phyloP scores from a whole-genome alignment of 2,329 filamentous ascomycete species.

The Hymenoscyphus scutula region DNA sequence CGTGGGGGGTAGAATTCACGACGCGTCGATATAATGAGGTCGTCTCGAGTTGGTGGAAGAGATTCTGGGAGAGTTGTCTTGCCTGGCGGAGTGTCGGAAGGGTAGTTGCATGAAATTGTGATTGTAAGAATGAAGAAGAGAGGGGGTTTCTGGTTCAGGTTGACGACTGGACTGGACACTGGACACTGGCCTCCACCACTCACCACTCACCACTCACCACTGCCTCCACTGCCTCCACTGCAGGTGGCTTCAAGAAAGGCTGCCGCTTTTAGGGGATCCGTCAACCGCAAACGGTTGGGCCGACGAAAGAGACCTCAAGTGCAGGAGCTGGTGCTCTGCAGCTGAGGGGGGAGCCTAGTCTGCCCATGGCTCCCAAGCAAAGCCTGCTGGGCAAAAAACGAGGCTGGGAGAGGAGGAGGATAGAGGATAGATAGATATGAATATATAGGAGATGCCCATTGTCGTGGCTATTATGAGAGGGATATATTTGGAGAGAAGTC shows the following conservation, averaged over 20 bases:
- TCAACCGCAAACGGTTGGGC: too few relatives aligned
- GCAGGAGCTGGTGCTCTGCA: too few relatives aligned
- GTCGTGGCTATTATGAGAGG: neutral
- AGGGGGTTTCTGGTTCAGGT: slow-evolving; percentile 11
- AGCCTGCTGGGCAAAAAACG: neutral
- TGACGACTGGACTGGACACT: slow-evolving; percentile 1
- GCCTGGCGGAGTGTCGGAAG: neutral
- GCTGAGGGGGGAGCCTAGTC: too few relatives aligned
- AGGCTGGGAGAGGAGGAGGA: neutral
- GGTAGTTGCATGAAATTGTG: slow-evolving; percentile 14
- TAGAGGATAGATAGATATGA: neutral
- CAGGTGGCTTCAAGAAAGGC: slow-evolving; percentile 6
- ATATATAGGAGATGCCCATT: too few relatives aligned
- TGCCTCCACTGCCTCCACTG: too few relatives aligned
- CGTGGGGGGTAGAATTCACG: slow-evolving; percentile 8
- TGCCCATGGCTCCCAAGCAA: neutral
- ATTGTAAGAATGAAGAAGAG: slow-evolving; percentile 12
- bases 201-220: too few relatives aligned
- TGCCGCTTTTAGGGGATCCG: too few relatives aligned
- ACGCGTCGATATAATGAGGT: slow-evolving; percentile 14
- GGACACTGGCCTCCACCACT: too few relatives aligned
- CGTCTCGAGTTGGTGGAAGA: slow-evolving; percentile 9
- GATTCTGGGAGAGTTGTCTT: neutral
- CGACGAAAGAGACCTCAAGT: too few relatives aligned
- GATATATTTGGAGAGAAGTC: neutral